Conservation (phyloP, 371 early-diverging fungal species). For the Entomophthora muscae region DNA sequence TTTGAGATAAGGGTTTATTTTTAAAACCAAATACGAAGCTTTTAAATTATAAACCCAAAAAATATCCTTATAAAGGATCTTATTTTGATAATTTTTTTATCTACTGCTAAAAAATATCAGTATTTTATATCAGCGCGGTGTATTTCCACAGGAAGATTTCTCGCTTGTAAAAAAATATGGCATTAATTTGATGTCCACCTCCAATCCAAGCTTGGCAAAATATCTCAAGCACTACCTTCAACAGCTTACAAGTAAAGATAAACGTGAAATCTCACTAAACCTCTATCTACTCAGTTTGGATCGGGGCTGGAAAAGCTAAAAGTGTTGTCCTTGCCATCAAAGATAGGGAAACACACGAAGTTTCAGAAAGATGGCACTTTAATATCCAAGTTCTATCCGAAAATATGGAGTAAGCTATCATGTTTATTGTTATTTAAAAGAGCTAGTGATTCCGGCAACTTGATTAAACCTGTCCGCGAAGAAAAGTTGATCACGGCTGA, state of each 20-base stretch:
- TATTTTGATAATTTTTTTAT: background rate
- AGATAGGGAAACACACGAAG: slow-evolving; percentile 55
- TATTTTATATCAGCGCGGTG: slow-evolving; percentile 75
- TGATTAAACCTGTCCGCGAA: slow-evolving; percentile 20
- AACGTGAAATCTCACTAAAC: slow-evolving; percentile 11
- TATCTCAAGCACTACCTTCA: background rate
- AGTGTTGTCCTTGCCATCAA: slow-evolving; percentile 72
- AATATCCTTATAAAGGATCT: background rate
- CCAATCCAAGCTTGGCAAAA: slow-evolving; percentile 19
- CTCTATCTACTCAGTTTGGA: slow-evolving; percentile 52
- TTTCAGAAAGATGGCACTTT: slow-evolving; percentile 87
- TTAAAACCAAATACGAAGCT: background rate
- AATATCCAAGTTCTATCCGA: slow-evolving; percentile 41
- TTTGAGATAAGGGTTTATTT: background rate
- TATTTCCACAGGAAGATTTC: slow-evolving; percentile 80
- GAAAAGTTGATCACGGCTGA: slow-evolving; percentile 50
- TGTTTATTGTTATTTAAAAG: background rate
- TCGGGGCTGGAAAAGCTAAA: slow-evolving; percentile 40
- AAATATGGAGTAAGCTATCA: slow-evolving; percentile 12
- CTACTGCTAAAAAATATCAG: slow-evolving; percentile 16
- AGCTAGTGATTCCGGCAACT: slow-evolving; percentile 3
- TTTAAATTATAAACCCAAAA: too few species aligned
- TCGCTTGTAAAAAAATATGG: slow-evolving; percentile 61
- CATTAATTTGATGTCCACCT: slow-evolving; percentile 50
- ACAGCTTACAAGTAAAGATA: background rate